Evolutionary conservation across 345 rosid species (phyloP).

Genomic region (Eucalyptus sideroxylon): DNA sequence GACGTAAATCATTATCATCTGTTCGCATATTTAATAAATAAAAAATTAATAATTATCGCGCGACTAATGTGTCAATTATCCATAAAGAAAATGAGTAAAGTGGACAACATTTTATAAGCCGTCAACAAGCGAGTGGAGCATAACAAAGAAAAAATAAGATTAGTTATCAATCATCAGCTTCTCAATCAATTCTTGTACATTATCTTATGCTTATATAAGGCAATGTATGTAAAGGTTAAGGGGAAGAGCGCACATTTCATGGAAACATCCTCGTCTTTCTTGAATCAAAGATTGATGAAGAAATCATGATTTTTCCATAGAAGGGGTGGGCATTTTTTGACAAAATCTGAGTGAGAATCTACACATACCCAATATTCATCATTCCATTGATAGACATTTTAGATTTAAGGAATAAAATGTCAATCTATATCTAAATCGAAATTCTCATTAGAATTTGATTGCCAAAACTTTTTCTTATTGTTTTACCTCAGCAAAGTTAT

Average conservation of each 20-base stretch:
- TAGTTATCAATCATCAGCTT: rapidly evolving
- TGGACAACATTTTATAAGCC: not conserved
- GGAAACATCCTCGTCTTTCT: too few relatives aligned
- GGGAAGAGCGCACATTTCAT: too few relatives aligned
- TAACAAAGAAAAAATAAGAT: rapidly evolving
- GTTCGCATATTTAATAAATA: not conserved
- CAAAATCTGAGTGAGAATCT: too few relatives aligned
- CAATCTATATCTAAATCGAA: not conserved
- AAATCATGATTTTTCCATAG: too few relatives aligned
- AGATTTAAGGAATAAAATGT: not conserved
- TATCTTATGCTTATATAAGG: too few relatives aligned
- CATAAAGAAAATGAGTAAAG: not conserved
- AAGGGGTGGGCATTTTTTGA: too few relatives aligned
- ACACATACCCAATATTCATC: not conserved
- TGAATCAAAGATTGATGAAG: too few relatives aligned
- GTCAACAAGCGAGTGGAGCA: too few relatives aligned
- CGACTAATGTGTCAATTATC: rapidly evolving
- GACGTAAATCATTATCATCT: not conserved
- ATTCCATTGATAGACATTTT: not conserved
- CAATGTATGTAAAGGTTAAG: too few relatives aligned
- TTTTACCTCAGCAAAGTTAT: not conserved
- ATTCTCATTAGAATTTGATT: not conserved
- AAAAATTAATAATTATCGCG: not conserved
- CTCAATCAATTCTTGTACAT: rapidly evolving
- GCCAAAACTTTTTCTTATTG: not conserved